Evolutionary conservation across 208 protist species (phyloP), one percentile per base, ranked within the genome.

Genomic region (Naegleria lovaniensis): DNA sequence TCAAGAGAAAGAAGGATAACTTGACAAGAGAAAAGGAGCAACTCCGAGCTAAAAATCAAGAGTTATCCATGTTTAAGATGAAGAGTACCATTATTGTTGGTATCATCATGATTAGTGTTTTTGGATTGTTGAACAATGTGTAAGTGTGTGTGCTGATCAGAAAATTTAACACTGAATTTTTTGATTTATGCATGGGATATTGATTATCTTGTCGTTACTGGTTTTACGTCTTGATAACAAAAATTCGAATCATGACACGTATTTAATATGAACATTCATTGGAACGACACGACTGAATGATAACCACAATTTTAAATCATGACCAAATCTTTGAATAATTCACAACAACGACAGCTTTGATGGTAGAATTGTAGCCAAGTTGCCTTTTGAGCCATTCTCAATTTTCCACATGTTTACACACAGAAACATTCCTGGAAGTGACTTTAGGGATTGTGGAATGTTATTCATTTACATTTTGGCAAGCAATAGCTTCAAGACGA

Each of bases 401-500:
- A 0, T 88, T 5, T 58, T 88, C 22, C 39, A 51, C 22, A 58
- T 29, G n/a, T 58, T 88, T 6, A 58, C 85, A 38, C 85, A 88
- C 36, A 29, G 85, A 29, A 58, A 58, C 16, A 29, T 88, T 29
- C 85, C 85, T 19, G 85, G 85, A 59, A 59, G 0, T 29, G n/a
- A 88, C 85, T 48, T 40, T 58, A 88, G 41, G 6, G 85, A 88
- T 58, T 88, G 85, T 58, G 43, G 41, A 58, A 40, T 88, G 22
- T 58, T 88, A 22, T 88, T 88, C n/a, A 58, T 88, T 33, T 88
- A 88, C n/a, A 58, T 88, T 48, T 88, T 88, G n/a, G 15, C 19
- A 29, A 58, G n/a, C 22, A 88, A 40, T 29, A 88, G 41, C 19
- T 39, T 88, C 9, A 29, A 39, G 22, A 38, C 85, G 9, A 38